These are phyloP conservation scores for Lepraria neglecta DNA, from an alignment of 495 filamentous ascomycete genomes.

Conservation along the genomic window DNA sequence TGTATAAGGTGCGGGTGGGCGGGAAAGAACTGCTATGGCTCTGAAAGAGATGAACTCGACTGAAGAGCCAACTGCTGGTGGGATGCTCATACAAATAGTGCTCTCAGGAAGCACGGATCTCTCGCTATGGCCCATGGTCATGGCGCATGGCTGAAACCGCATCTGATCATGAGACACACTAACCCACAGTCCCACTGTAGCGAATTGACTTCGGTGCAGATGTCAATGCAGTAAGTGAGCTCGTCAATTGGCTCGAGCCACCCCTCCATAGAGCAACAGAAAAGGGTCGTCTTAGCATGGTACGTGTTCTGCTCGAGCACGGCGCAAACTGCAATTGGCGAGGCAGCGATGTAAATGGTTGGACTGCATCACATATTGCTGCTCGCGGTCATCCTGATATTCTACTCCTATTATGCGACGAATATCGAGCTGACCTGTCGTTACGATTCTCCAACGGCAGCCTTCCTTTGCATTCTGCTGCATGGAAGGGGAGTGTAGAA, in stretches of 20 bases:
- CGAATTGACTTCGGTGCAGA: not conserved
- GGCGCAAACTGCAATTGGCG: slow-evolving; percentile 13
- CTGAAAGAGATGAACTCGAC: no score
- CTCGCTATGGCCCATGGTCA: no score
- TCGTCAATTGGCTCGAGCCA: not conserved
- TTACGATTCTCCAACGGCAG: not conserved
- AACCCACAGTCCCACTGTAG: no score
- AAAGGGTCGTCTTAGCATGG: slow-evolving; percentile 9
- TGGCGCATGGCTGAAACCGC: no score
- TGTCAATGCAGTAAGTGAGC: not conserved
- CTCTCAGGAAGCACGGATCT: no score
- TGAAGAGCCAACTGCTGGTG: no score
- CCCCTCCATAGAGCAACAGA: slow-evolving; percentile 11
- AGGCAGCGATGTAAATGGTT: slow-evolving; percentile 1
- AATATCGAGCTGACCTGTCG: not conserved
- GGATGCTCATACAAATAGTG: no score
- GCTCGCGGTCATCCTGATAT: not conserved
- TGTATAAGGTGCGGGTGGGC: no score
- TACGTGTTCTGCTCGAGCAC: slow-evolving; percentile 6
- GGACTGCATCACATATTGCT: not conserved
- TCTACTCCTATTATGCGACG: not conserved
- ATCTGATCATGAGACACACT: no score
- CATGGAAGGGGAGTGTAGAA: not conserved
- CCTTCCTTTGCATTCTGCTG: not conserved
- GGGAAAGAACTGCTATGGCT: no score